These are phyloP conservation scores for Panicum miliaceum DNA, from an alignment of 176 grass and related monocot species.

Conservation along the genomic window DNA sequence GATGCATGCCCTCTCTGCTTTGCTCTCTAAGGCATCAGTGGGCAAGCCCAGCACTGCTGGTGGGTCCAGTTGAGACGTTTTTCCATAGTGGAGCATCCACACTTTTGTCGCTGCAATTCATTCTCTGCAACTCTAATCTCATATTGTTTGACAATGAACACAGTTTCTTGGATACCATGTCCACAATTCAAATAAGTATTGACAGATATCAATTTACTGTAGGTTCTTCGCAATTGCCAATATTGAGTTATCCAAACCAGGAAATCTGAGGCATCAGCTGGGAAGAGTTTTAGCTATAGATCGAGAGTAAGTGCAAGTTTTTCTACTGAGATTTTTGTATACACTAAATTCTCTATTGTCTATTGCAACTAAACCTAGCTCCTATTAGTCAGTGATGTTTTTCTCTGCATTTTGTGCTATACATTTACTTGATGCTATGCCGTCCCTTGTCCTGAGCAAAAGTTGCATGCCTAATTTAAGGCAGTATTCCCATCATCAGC, in stretches of 20 bases:
- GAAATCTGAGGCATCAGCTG: constrained; percentile 76
- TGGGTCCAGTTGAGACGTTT: not conserved
- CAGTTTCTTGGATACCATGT: constrained; percentile 26
- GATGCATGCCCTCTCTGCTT: not conserved
- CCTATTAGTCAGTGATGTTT: constrained; percentile 9
- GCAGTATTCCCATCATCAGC: not conserved
- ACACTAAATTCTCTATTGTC: not conserved
- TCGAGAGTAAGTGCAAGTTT: constrained; percentile 69
- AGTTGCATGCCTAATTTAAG: not conserved
- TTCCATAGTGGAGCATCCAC: not conserved
- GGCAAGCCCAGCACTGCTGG: not conserved
- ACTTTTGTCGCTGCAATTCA: constrained; percentile 4
- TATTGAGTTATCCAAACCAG: constrained; percentile 93
- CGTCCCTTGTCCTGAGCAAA: constrained; percentile 5
- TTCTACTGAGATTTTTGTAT: constrained; percentile 28
- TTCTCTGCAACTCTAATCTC: constrained; percentile 8
- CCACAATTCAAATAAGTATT: constrained; percentile 37
- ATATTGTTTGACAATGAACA: constrained; percentile 30
- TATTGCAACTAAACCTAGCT: not conserved
- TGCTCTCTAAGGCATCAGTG: not conserved
- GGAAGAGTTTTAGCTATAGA: constrained; percentile 91
- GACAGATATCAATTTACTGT: constrained; percentile 43
- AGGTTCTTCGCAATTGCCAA: constrained; percentile 85
- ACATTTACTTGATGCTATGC: not conserved
- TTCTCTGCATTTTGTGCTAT: constrained; percentile 11